Evolutionary conservation across 495 filamentous ascomycete genomes (phyloP).

Genomic region (Talaromyces ruber): DNA sequence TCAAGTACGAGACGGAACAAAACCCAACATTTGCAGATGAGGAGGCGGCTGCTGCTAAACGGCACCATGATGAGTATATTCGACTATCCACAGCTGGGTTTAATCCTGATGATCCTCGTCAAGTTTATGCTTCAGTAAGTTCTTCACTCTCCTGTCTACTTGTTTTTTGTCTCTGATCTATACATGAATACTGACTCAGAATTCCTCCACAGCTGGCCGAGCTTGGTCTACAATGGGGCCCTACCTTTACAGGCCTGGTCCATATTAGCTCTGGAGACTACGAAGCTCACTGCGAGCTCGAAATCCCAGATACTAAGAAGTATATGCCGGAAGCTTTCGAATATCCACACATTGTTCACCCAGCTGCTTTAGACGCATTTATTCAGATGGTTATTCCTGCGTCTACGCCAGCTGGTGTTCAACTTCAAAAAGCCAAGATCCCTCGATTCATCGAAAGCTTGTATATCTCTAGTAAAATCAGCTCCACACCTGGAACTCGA

Average conservation of each 20-base stretch:
- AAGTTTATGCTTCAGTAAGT: background rate
- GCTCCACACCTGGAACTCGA: constrained; percentile 7
- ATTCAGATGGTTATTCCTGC: constrained; percentile 19
- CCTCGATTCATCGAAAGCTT: constrained; percentile 18
- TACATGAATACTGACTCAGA: background rate
- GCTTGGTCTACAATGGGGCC: background rate
- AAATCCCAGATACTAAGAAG: constrained; percentile 16
- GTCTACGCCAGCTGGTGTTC: constrained; percentile 9
- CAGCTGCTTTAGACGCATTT: constrained; percentile 27
- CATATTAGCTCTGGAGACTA: background rate
- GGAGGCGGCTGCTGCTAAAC: background rate
- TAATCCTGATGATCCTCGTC: background rate
- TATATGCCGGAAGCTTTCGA: constrained; percentile 20
- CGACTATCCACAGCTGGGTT: background rate
- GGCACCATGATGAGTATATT: background rate
- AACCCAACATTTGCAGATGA: background rate
- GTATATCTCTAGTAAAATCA: constrained; percentile 18
- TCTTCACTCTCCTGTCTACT: background rate
- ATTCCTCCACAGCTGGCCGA: background rate
- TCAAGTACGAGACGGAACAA: background rate
- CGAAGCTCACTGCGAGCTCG: constrained; percentile 10
- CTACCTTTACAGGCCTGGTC: background rate
- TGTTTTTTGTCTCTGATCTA: background rate
- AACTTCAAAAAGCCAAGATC: constrained; percentile 12
- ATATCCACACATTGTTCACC: constrained; percentile 26